A percentile compares a stretch with the other conserved stretches of the same genome.
These are phyloP conservation scores for Ascochyta clinopodiicola DNA, from an alignment of 2,329 filamentous ascomycete genomes.

Conservation along the genomic window DNA sequence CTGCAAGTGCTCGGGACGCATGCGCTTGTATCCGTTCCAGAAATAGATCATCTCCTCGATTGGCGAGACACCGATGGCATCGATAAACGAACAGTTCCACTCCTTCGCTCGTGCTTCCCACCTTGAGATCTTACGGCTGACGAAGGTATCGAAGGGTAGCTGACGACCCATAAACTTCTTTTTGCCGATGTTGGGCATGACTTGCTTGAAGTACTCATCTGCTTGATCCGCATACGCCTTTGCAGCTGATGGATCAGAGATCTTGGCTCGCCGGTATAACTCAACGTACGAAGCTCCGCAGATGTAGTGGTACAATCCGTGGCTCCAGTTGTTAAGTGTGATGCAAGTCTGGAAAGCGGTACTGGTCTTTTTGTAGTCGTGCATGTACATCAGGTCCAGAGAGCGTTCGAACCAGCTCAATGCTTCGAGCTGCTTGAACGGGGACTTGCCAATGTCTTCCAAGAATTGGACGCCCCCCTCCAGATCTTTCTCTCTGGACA, in stretches of 20 bases:
- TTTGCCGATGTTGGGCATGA: constrained; percentile 76
- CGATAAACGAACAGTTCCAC: constrained; percentile 69
- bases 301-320: constrained; percentile 87
- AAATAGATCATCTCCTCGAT: constrained; percentile 91
- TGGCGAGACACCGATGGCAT: constrained; percentile 81
- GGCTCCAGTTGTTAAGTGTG: constrained; percentile 80
- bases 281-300: constrained; percentile 80
- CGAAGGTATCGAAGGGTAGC: constrained; percentile 87
- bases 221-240: constrained; percentile 57
- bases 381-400: constrained; percentile 77
- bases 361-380: constrained; percentile 77
- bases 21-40: constrained; percentile 88
- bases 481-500: constrained; percentile 71
- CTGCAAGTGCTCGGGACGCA: constrained; percentile 70
- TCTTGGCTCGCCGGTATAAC: constrained; percentile 71
- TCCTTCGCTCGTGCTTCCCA: constrained; percentile 81
- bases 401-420: constrained; percentile 85
- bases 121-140: constrained; percentile 82
- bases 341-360: constrained; percentile 70
- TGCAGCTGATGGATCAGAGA: constrained; percentile 51
- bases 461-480: constrained; percentile 72
- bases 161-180: constrained; percentile 90
- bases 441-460: constrained; percentile 64
- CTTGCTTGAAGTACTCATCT: constrained; percentile 73
- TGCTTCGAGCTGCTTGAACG: constrained; percentile 87